phyloP scores from a whole-genome alignment of 2,329 filamentous ascomycete genomes.

The Paecilomyces variotii region DNA sequence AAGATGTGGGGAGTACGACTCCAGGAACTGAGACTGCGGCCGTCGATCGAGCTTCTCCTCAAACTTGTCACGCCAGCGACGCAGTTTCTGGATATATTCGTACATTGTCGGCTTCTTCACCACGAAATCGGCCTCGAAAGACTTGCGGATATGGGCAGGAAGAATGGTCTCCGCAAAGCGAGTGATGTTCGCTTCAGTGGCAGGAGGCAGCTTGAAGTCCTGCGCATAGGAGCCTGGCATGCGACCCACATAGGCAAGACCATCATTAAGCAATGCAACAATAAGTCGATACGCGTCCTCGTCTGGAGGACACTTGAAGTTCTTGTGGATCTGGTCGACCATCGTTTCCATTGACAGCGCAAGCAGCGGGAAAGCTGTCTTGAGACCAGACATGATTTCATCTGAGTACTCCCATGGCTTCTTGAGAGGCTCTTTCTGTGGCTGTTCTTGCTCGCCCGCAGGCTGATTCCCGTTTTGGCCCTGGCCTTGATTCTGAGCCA shows the following conservation, averaged over 20 bases:
- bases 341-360: constrained; percentile 98
- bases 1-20: constrained; percentile 79
- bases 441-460: constrained; percentile 14
- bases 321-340: constrained; percentile 97
- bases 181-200: constrained; percentile 93
- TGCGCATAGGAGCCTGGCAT: constrained; percentile 80
- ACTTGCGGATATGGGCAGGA: constrained; percentile 86
- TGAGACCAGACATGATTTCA: constrained; percentile 88
- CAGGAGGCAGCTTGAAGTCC: constrained; percentile 79
- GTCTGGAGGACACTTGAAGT: constrained; percentile 97
- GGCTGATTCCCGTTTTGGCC: constrained; percentile 7
- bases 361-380: constrained; percentile 92
- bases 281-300: constrained; percentile 97
- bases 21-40: constrained; percentile 63
- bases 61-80: constrained; percentile 94
- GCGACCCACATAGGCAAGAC: constrained; percentile 81
- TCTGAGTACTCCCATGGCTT: constrained; percentile 95
- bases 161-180: constrained; percentile 94
- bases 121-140: constrained; percentile 97
- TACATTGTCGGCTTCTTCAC: constrained; percentile 92
- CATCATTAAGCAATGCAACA: constrained; percentile 94
- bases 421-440: constrained; percentile 48
- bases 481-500: constrained; percentile 25
- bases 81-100: constrained; percentile 95
- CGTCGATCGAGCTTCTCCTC: constrained; percentile 93